phyloP scores from a whole-genome alignment of 192 early-diverging fungal species.

The Diversispora epigaea region DNA sequence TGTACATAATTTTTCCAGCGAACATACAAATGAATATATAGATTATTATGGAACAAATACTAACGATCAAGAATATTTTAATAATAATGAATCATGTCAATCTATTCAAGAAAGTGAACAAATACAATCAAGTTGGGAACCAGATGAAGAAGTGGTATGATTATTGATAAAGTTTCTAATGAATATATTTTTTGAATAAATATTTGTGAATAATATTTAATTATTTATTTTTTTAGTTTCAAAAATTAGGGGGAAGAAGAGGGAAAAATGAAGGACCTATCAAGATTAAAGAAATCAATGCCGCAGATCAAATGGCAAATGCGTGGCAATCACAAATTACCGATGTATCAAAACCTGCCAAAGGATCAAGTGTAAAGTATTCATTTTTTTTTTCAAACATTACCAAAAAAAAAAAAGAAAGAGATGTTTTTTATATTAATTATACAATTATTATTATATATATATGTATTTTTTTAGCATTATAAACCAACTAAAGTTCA shows the following conservation, averaged over 20 bases:
- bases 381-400: background rate
- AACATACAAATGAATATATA: background rate
- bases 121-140: background rate
- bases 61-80: background rate
- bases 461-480: slow-evolving; percentile 37
- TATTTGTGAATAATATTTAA: background rate
- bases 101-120: background rate
- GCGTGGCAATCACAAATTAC: slow-evolving; percentile 27
- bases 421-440: background rate
- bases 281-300: slow-evolving; percentile 26
- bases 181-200: slow-evolving; percentile 1
- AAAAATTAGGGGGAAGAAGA: slow-evolving; percentile 22
- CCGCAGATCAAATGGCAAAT: slow-evolving; percentile 26
- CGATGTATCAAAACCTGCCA: slow-evolving; percentile 18
- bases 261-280: slow-evolving; percentile 27
- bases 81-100: background rate
- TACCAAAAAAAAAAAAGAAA: background rate
- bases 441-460: background rate
- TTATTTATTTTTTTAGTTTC: background rate
- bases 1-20: background rate
- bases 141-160: slow-evolving; percentile 23
- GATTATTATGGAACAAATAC: background rate
- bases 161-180: background rate
- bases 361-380: background rate
- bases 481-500: slow-evolving; percentile 56